Percentiles rank a stretch among this genome's conserved stretches.
These are phyloP conservation scores for Orbilia javanica DNA, from an alignment of 2,329 filamentous ascomycete genomes.

Conservation along the genomic window DNA sequence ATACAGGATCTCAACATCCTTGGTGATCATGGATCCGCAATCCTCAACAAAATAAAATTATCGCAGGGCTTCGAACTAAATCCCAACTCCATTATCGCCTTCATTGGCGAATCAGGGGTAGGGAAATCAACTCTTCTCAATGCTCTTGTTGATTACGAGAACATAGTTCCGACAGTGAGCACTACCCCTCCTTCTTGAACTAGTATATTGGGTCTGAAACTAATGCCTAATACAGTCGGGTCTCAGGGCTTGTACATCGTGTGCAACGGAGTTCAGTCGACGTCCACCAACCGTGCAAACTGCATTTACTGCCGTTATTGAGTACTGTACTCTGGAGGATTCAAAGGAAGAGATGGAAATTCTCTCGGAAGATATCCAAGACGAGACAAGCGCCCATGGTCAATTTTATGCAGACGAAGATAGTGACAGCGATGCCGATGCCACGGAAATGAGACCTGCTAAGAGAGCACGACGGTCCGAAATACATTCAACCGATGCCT, in stretches of 20 bases:
- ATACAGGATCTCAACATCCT: not conserved
- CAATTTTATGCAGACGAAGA: not conserved
- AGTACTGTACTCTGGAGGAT: slow-evolving; percentile 31
- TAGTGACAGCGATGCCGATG: not conserved
- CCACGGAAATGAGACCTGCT: too few species aligned
- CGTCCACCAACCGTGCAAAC: not conserved
- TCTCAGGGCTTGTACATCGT: not conserved
- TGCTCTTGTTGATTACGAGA: not conserved
- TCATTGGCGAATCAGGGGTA: not conserved
- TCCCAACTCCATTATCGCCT: not conserved
- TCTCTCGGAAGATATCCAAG: slow-evolving; percentile 31
- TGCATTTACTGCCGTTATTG: not conserved
- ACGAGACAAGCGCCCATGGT: not conserved
- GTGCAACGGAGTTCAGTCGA: not conserved
- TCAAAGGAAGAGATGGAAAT: slow-evolving; percentile 33
- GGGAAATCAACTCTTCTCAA: not conserved
- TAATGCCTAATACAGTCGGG: not conserved
- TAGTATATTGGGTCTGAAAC: too few species aligned
- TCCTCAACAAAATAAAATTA: not conserved
- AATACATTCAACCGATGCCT: too few species aligned
- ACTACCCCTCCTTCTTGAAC: not conserved
- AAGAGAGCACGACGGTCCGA: too few species aligned
- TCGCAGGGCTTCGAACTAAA: too few species aligned
- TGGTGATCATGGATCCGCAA: not conserved
- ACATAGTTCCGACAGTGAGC: not conserved